Evolutionary conservation across 495 filamentous ascomycete species (phyloP).

Genomic region (Ramalina intermedia): DNA sequence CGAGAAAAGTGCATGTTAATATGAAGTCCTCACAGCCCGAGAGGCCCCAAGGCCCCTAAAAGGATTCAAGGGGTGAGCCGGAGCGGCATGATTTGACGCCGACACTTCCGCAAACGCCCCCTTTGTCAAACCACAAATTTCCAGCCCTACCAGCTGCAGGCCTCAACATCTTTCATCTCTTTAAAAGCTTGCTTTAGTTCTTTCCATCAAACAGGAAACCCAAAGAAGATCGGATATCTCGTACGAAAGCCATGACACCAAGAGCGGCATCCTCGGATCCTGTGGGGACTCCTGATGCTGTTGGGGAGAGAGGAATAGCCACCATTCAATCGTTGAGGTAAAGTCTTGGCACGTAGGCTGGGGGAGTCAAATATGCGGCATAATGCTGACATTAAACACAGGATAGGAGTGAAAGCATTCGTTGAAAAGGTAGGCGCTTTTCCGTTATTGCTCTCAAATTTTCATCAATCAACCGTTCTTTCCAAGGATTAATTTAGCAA

Average conservation of each 20-base stretch:
- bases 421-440: constrained; percentile 46
- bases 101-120: no score
- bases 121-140: no score
- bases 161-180: no score
- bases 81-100: no score
- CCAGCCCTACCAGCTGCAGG: no score
- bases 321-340: constrained; percentile 66
- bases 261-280: constrained; percentile 17
- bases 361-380: background rate
- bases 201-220: no score
- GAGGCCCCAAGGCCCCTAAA: no score
- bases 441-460: background rate
- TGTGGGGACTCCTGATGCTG: constrained; percentile 36
- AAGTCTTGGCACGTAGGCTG: background rate
- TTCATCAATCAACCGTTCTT: background rate
- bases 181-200: no score
- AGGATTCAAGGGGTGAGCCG: no score
- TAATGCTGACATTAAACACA: constrained; percentile 29
- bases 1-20: no score
- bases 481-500: background rate
- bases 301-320: constrained; percentile 57
- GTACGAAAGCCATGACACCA: constrained; percentile 3
- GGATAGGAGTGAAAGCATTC: constrained; percentile 59
- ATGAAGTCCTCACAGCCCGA: no score
- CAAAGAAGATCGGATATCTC: no score